Conservation (phyloP, 2,329 filamentous ascomycete genomes). For the Aspergillus hiratsukae region DNA sequence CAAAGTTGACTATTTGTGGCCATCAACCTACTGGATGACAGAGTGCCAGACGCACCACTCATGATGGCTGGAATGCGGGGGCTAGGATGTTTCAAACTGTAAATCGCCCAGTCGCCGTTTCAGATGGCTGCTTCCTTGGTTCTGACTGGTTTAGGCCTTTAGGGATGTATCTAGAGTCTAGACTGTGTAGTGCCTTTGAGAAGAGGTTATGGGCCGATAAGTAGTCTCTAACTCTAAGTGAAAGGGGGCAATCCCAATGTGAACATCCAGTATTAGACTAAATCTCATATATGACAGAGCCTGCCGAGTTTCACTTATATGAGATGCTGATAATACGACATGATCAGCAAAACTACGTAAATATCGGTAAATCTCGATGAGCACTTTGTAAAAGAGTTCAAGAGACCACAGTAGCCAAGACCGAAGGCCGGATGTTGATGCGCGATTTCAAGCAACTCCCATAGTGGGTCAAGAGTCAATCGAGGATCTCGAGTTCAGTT, state of each 20-base stretch:
- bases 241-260: background rate
- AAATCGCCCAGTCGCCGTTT: background rate
- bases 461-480: background rate
- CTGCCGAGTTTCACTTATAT: background rate
- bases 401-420: background rate
- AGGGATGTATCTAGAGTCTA: no score
- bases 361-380: background rate
- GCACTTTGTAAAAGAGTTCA: background rate
- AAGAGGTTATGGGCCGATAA: background rate
- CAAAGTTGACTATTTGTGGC: background rate
- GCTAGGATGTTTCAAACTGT: constrained; percentile 2
- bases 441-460: background rate
- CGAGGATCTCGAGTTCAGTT: background rate
- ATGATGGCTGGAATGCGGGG: constrained; percentile 1
- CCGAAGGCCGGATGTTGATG: background rate
- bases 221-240: background rate
- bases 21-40: background rate
- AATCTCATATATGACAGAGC: background rate
- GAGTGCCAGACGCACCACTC: background rate
- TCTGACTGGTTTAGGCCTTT: background rate
- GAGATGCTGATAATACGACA: background rate
- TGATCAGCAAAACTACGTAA: background rate
- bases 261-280: background rate
- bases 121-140: background rate
- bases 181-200: background rate